Conservation (phyloP, 2,329 filamentous ascomycete species). For the Colletotrichum shisoi region DNA sequence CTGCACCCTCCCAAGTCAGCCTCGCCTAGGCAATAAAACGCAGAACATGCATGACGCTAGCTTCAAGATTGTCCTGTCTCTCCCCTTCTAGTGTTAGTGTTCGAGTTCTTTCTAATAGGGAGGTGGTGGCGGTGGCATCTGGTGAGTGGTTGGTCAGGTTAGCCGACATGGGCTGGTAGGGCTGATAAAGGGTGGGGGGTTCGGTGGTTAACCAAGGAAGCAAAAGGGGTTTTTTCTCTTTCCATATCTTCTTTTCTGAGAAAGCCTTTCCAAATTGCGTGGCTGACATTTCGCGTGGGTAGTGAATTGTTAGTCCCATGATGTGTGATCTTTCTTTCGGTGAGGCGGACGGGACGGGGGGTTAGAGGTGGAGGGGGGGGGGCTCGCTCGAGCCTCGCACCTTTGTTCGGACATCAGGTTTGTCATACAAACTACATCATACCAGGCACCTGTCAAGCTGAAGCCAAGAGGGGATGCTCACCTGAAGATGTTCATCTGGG, state of each 20-base stretch:
- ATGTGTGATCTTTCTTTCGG: not conserved
- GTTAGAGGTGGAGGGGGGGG: too few relatives aligned
- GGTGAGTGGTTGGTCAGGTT: constrained; percentile 14
- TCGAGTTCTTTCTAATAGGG: too few relatives aligned
- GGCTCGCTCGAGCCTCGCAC: too few relatives aligned
- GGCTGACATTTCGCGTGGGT: constrained; percentile 6
- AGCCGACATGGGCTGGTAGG: constrained; percentile 18
- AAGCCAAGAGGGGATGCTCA: constrained; percentile 5
- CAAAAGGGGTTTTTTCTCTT: not conserved
- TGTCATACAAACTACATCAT: too few relatives aligned
- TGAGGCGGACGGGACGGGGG: constrained; percentile 8
- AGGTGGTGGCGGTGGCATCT: not conserved
- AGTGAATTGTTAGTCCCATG: not conserved
- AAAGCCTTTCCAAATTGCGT: not conserved
- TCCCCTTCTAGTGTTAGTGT: too few relatives aligned
- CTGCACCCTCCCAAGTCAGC: constrained; percentile 21
- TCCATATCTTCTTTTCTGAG: not conserved
- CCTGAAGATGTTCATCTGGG: constrained; percentile 8
- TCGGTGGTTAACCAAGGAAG: not conserved
- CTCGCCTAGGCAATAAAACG: constrained; percentile 36
- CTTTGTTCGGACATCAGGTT: too few relatives aligned
- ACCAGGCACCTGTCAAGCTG: not conserved
- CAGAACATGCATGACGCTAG: constrained; percentile 29
- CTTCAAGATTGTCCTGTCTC: constrained; percentile 11
- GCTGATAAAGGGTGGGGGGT: constrained; percentile 25